phyloP scores from a whole-genome alignment of 345 rosid genomes.

The Barbarea vulgaris region DNA sequence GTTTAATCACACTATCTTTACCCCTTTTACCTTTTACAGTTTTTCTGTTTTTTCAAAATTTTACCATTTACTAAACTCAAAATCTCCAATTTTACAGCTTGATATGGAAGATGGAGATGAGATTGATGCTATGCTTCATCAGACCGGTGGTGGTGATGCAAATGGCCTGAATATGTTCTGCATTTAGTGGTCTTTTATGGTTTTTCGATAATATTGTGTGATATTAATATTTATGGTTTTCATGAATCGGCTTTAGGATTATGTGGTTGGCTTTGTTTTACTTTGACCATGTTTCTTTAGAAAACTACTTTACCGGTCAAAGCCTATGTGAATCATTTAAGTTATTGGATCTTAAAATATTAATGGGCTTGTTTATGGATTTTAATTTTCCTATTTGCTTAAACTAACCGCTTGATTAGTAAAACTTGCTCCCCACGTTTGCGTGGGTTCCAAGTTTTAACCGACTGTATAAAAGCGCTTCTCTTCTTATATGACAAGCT shows the following conservation, averaged over 20 bases:
- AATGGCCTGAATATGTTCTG: constrained; percentile 34
- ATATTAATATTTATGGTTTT: neutral
- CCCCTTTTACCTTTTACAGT: neutral
- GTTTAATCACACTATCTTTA: constrained; percentile 41
- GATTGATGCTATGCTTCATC: constrained; percentile 89
- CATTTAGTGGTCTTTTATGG: constrained; percentile 1
- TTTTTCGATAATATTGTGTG: neutral
- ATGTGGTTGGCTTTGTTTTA: constrained; percentile 20
- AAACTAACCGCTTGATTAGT: neutral
- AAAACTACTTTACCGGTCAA: constrained; percentile 6
- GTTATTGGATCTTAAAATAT: constrained; percentile 21
- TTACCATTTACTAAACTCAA: neutral
- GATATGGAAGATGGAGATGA: constrained; percentile 97
- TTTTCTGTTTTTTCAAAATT: neutral
- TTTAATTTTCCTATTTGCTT: neutral
- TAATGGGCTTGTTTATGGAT: constrained; percentile 19
- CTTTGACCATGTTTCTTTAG: neutral
- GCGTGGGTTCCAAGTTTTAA: neutral
- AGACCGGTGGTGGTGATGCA: constrained; percentile 70
- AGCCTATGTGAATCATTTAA: constrained; percentile 5
- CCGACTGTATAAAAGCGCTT: neutral
- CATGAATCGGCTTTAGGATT: constrained; percentile 23
- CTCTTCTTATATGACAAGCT: neutral
- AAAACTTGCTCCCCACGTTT: neutral
- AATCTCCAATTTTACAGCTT: constrained; percentile 47